These are phyloP conservation scores for Penicillium cinerascens DNA, from an alignment of 495 filamentous ascomycete genomes.

Conservation along the genomic window DNA sequence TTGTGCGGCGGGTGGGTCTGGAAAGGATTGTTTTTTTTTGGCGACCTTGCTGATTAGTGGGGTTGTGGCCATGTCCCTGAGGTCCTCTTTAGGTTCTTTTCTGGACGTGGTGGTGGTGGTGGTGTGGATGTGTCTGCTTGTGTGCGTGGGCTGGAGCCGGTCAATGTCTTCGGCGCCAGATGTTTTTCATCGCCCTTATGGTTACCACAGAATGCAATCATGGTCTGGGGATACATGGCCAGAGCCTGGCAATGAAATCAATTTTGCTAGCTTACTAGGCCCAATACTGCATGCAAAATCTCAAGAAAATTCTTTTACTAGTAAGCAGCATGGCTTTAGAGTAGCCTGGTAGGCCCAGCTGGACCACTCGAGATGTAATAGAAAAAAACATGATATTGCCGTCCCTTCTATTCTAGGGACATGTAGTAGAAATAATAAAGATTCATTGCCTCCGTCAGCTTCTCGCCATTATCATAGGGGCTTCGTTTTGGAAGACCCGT, in stretches of 20 bases:
- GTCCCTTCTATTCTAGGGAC: slow-evolving; percentile 17
- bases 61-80: slow-evolving; percentile 14
- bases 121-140: neutral
- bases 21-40: slow-evolving; percentile 28
- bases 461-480: slow-evolving; percentile 35
- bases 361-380: slow-evolving; percentile 6
- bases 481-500: slow-evolving; percentile 18
- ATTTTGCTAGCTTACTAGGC: neutral
- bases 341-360: neutral
- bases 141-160: neutral
- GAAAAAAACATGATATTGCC: slow-evolving; percentile 9
- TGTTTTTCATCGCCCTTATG: neutral
- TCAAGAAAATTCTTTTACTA: neutral
- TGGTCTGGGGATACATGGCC: too few species aligned
- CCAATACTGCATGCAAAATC: neutral
- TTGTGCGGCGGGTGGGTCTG: slow-evolving; percentile 20
- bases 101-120: neutral
- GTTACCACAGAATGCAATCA: neutral
- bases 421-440: slow-evolving; percentile 21
- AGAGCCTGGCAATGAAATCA: too few species aligned
- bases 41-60: slow-evolving; percentile 40
- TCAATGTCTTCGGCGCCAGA: neutral
- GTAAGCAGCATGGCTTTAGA: neutral
- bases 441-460: slow-evolving; percentile 32
- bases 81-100: neutral